phyloP scores from a whole-genome alignment of 345 rosid genomes.

The Schrenkiella parvula region DNA sequence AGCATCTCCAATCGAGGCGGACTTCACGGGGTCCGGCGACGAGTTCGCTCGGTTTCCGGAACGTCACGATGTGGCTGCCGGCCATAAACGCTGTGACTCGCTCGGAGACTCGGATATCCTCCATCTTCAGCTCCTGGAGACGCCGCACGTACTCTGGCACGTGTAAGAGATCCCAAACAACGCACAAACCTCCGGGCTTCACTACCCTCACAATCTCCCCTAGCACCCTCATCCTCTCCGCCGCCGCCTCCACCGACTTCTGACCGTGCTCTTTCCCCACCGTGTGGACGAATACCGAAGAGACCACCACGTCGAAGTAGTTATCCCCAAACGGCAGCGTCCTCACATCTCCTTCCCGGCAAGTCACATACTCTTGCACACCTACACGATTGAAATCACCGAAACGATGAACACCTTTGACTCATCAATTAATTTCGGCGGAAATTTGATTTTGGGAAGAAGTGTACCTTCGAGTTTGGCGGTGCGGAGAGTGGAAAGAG shows the following conservation, averaged over 20 bases:
- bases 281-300: conserved; percentile 75
- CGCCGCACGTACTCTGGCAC: conserved; percentile 82
- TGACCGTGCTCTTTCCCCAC: conserved; percentile 85
- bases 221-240: conserved; percentile 80
- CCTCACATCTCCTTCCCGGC: conserved; percentile 86
- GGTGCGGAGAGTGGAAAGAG: conserved; percentile 81
- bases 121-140: conserved; percentile 84
- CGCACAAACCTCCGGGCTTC: conserved; percentile 77
- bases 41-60: conserved; percentile 74
- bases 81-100: conserved; percentile 94
- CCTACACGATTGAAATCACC: conserved; percentile 35
- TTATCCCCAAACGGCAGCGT: conserved; percentile 82
- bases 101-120: conserved; percentile 69
- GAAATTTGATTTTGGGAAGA: background rate
- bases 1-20: conserved; percentile 70
- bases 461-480: conserved; percentile 77
- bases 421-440: background rate
- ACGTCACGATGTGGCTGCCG: conserved; percentile 79
- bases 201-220: conserved; percentile 90
- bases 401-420: background rate
- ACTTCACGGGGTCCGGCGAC: conserved; percentile 60
- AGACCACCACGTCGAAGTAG: conserved; percentile 93
- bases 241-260: conserved; percentile 82
- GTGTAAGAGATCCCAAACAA: conserved; percentile 87
- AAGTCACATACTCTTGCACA: conserved; percentile 93